phyloP scores from a whole-genome alignment of 805 yeast species.

The Brettanomyces sp. region DNA sequence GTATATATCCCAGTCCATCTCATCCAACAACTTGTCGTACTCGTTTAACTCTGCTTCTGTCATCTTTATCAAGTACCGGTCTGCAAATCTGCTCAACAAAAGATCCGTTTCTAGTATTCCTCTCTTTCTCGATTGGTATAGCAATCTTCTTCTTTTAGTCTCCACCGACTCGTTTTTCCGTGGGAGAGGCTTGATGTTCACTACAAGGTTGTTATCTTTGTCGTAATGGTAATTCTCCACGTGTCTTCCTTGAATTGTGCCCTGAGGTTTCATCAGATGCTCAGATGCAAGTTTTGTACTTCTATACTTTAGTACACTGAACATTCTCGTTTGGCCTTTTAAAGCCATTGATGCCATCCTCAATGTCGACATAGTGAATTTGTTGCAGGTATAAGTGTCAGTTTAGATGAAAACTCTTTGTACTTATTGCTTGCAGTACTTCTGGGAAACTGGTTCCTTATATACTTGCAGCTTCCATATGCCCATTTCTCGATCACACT shows the following conservation, averaged over 20 bases:
- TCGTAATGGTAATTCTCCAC: conserved; percentile 15
- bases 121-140: conserved; percentile 88
- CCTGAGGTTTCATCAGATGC: conserved; percentile 6
- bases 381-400: too few species aligned
- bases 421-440: too few species aligned
- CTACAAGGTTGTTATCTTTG: conserved; percentile 36
- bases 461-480: too few species aligned
- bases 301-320: too few species aligned
- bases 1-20: conserved; percentile 98
- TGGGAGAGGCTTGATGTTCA: conserved; percentile 71
- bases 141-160: conserved; percentile 73
- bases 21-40: conserved; percentile 78
- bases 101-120: conserved; percentile 93
- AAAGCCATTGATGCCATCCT: too few species aligned
- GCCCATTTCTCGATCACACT: too few species aligned
- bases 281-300: too few species aligned
- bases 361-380: too few species aligned
- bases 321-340: too few species aligned
- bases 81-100: conserved; percentile 76
- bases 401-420: too few species aligned
- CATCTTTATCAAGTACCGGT: conserved; percentile 54
- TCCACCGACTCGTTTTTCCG: conserved; percentile 67
- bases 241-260: conserved; percentile 12
- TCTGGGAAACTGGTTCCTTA: too few species aligned
- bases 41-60: conserved; percentile 64